Evolutionary conservation across 192 early-diverging fungal species (phyloP).

Genomic region (Entophlyctis luteolus): DNA sequence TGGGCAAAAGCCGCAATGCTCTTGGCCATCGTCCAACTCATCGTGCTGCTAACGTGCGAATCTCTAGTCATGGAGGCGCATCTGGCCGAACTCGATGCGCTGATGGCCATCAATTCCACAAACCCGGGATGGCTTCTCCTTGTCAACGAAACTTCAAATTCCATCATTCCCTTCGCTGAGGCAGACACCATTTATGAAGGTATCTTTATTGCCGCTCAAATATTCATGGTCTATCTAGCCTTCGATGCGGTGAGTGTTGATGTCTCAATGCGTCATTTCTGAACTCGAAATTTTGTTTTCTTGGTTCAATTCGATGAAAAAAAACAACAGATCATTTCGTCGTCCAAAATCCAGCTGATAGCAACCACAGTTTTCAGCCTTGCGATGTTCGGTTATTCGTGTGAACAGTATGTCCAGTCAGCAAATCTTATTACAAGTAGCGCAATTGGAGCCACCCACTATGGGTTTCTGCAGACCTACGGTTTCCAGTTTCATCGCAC

Average conservation of each 20-base stretch:
- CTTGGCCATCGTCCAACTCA: constrained; percentile 37
- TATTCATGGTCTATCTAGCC: constrained; percentile 43
- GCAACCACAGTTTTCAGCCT: constrained; percentile 45
- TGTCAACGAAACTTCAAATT: background rate
- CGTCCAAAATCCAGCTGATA: constrained; percentile 50
- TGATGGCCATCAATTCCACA: constrained; percentile 6
- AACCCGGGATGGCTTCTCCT: constrained; percentile 1
- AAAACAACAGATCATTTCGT: constrained; percentile 30
- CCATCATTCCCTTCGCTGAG: background rate
- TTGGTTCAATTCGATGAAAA: too few relatives aligned
- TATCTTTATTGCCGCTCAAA: constrained; percentile 40
- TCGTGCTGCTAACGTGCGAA: constrained; percentile 26
- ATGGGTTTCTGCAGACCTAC: background rate
- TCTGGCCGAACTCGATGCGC: background rate
- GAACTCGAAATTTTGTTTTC: too few relatives aligned
- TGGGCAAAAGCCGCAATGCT: constrained; percentile 42
- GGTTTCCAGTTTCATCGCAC: constrained; percentile 32
- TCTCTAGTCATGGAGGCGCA: background rate
- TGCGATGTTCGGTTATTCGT: constrained; percentile 36
- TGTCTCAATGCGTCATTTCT: background rate
- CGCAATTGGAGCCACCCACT: background rate
- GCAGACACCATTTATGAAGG: constrained; percentile 46
- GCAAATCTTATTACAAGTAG: constrained; percentile 19
- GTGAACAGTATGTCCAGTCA: constrained; percentile 41
- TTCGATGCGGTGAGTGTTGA: constrained; percentile 43